A percentile compares a stretch with the other conserved stretches of the same genome.
These are phyloP conservation scores for Wickerhamomyces chambardii DNA, from an alignment of 805 yeast genomes.

Conservation along the genomic window DNA sequence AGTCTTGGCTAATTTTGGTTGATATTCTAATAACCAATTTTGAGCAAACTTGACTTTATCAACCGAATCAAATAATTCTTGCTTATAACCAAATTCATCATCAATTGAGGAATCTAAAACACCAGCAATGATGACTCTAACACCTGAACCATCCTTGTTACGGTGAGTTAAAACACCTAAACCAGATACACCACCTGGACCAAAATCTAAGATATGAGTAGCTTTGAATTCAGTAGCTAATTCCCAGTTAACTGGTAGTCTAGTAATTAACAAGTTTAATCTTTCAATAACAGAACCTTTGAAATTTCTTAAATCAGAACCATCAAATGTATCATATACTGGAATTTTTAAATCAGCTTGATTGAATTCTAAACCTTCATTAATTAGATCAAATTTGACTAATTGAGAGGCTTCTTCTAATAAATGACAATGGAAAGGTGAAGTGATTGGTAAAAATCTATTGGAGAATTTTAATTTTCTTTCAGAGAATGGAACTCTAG, in stretches of 20 bases:
- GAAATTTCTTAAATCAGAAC: constrained; percentile 60
- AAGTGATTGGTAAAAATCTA: constrained; percentile 89
- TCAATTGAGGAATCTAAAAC: constrained; percentile 64
- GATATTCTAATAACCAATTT: constrained; percentile 85
- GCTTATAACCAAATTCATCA: constrained; percentile 92
- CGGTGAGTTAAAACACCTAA: constrained; percentile 93
- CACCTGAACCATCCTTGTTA: constrained; percentile 98
- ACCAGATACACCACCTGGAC: constrained; percentile 98
- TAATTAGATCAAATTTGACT: constrained; percentile 57
- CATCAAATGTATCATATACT: constrained; percentile 84
- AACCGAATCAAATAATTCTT: constrained; percentile 79
- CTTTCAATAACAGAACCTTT: constrained; percentile 54
- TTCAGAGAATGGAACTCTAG: constrained; percentile 88
- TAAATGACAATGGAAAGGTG: constrained; percentile 95
- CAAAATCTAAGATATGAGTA: constrained; percentile 91
- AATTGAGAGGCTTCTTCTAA: constrained; percentile 61
- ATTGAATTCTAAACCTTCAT: constrained; percentile 47
- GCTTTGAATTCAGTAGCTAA: constrained; percentile 69
- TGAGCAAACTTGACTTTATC: constrained; percentile 67
- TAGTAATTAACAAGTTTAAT: constrained; percentile 75
- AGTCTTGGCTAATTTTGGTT: constrained; percentile 79
- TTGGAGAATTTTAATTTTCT: constrained; percentile 90
- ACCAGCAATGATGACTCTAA: constrained; percentile 90
- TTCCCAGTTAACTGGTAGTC: constrained; percentile 94
- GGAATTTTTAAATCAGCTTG: constrained; percentile 63